Evolutionary conservation across 1,284 basidiomycete species (phyloP), one percentile per base, ranked within the genome.

Genomic region (Rugiboletus extremiorientalis): DNA sequence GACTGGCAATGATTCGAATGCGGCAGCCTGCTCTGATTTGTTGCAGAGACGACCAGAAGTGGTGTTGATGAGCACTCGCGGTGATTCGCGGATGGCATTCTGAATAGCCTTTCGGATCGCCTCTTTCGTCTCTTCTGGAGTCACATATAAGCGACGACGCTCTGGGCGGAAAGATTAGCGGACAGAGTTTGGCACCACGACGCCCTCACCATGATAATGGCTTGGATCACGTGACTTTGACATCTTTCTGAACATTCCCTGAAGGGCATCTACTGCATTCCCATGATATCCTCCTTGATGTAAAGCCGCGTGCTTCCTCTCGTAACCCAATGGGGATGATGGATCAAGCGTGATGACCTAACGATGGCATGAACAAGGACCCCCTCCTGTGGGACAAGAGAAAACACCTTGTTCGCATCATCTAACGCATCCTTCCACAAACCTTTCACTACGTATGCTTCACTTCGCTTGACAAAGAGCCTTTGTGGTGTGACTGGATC

Each of bases 11-110:
- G 42, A 41, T 36, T 63, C 42, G 3, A 61, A 60, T 14, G 52
- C 33, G 1, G 33, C 18, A 7, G 45, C 61, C 10, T 53, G 52
- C 1, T 49, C n/a, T 0, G 15, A 31, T 28, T 52, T 50, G 52
- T 53, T 6, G 36, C 28, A 38, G 3, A 63, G 61, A 15, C 42
- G 33, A 8, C 60, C 60, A 25, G 61, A 47, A 4, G 4, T 8
- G 11, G 52, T 50, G 20, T 62, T 43, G 3, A 62, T 50, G 14
- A 62, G 61, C 1, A 63, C 43, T 1, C 18, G 43, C 4, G 60
- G 60, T 3, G 28, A 56, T 3, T 48, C 58, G 25, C 36, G 52
- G 5, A 56, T 52, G 11, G 40, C 11, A 18, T 40, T 25, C 6
- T 47, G 38, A 16, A 63, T 18, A 0, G 41, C 42, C 6, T 1